Evolutionary conservation across 495 filamentous ascomycete species (phyloP).

Genomic region (Lasiosphaeria hispida): DNA sequence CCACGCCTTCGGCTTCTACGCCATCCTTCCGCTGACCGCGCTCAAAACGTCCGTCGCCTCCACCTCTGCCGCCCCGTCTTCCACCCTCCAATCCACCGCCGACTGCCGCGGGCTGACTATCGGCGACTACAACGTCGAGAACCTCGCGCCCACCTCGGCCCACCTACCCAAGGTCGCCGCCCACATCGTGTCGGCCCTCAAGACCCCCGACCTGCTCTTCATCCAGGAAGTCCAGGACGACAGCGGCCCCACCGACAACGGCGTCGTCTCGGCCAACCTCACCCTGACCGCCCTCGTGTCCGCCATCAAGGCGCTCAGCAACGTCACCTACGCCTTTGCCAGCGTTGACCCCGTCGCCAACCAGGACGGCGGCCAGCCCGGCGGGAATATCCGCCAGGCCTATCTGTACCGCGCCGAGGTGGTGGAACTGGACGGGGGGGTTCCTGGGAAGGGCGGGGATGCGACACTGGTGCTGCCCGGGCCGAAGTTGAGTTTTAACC

Average conservation of each 20-base stretch:
- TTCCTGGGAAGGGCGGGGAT: slow-evolving; percentile 40
- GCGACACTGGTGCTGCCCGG: slow-evolving; percentile 49
- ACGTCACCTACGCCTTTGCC: slow-evolving; percentile 44
- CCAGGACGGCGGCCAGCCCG: slow-evolving; percentile 56
- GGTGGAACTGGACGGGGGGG: slow-evolving; percentile 48
- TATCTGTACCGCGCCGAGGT: slow-evolving; percentile 57
- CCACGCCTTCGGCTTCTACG: slow-evolving; percentile 58
- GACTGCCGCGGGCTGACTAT: slow-evolving; percentile 53
- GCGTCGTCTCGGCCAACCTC: slow-evolving; percentile 43
- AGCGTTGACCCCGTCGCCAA: slow-evolving; percentile 49
- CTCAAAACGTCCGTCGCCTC: slow-evolving; percentile 39
- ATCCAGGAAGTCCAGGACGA: slow-evolving; percentile 64
- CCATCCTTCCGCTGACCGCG: slow-evolving; percentile 54
- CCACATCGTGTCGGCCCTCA: slow-evolving; percentile 55
- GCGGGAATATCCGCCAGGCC: slow-evolving; percentile 63
- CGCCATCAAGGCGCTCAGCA: slow-evolving; percentile 39
- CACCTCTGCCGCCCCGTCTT: slow-evolving; percentile 35
- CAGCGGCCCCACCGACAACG: slow-evolving; percentile 51
- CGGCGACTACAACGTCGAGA: slow-evolving; percentile 61
- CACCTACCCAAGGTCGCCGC: slow-evolving; percentile 48
- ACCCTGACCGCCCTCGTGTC: slow-evolving; percentile 46
- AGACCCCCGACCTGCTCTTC: slow-evolving; percentile 53
- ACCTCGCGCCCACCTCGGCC: slow-evolving; percentile 47
- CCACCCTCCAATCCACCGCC: slow-evolving; percentile 41
- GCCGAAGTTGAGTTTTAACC: slow-evolving; percentile 53